phyloP scores from a whole-genome alignment of 805 yeast genomes.

The Candida pini region DNA sequence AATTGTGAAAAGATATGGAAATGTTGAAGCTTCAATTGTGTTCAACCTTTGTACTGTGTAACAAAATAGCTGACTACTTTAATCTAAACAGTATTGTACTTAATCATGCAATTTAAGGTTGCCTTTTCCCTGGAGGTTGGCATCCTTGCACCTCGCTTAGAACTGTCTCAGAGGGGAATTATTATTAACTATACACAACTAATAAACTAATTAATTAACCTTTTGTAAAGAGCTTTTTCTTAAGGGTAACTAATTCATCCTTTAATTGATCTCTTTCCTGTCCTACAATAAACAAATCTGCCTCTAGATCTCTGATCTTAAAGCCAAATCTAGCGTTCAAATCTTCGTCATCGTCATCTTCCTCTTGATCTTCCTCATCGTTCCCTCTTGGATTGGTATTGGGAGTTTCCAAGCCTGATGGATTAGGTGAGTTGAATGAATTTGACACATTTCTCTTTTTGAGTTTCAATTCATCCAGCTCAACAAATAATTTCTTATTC shows the following conservation, averaged over 20 bases:
- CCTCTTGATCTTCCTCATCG: constrained; percentile 11
- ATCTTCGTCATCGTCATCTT: constrained; percentile 25
- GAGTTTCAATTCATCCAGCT: constrained; percentile 63
- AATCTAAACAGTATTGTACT: too few species aligned
- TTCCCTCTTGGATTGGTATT: neutral
- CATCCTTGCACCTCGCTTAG: too few species aligned
- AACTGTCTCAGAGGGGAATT: too few species aligned
- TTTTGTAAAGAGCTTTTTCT: constrained; percentile 44
- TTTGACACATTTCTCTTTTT: constrained; percentile 19
- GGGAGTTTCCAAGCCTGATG: neutral
- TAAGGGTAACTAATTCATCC: constrained; percentile 50
- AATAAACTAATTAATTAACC: too few species aligned
- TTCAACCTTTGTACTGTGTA: too few species aligned
- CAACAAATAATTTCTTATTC: constrained; percentile 51
- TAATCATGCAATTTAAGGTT: too few species aligned
- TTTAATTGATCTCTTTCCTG: constrained; percentile 81
- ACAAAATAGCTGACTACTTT: too few species aligned
- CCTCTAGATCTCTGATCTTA: constrained; percentile 76
- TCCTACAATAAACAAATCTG: constrained; percentile 71
- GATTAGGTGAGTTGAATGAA: constrained; percentile 2
- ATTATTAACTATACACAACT: too few species aligned
- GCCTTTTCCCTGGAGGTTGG: too few species aligned
- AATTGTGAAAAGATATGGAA: too few species aligned
- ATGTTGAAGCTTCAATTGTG: too few species aligned
- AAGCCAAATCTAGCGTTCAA: constrained; percentile 58